These are phyloP conservation scores for Plasmodium sp. DNA, from an alignment of 169 alveolate genomes.

Conservation along the genomic window DNA sequence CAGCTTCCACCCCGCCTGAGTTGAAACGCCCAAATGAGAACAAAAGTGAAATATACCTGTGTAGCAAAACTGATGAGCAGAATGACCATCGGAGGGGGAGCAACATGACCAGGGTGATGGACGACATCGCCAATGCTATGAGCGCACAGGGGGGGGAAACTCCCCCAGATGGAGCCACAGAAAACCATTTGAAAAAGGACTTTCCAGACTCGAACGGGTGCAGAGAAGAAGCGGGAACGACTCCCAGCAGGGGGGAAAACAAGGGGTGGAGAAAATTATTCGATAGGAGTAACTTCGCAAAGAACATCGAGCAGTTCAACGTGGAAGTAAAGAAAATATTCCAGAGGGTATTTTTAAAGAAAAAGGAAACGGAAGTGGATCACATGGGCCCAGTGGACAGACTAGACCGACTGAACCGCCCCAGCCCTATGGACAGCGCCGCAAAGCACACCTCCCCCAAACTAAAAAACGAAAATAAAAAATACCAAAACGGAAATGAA, in stretches of 20 bases:
- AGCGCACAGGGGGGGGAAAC: not conserved
- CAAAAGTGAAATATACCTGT: not conserved
- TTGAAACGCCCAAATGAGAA: not conserved
- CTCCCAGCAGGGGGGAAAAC: not conserved
- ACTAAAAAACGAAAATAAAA: not conserved
- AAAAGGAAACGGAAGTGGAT: constrained; percentile 10
- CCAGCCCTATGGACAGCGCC: not conserved
- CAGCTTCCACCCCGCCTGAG: not conserved
- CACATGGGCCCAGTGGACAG: not conserved
- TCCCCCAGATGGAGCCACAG: not conserved
- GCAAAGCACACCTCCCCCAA: not conserved
- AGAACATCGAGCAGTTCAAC: constrained; percentile 24
- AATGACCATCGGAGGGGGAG: not conserved
- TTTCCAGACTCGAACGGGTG: not conserved
- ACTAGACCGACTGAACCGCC: not conserved
- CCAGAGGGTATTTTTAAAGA: constrained; percentile 19
- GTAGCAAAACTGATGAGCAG: not conserved
- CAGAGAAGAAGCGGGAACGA: not conserved
- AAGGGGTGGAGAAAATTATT: constrained; percentile 1
- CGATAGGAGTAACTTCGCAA: constrained; percentile 4
- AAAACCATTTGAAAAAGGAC: not conserved
- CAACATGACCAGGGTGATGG: not conserved
- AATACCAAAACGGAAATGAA: constrained; percentile 8
- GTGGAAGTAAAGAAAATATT: constrained; percentile 26
- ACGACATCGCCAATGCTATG: not conserved